Conservation (phyloP, 495 filamentous ascomycete species). For the Immersiella caudata region DNA sequence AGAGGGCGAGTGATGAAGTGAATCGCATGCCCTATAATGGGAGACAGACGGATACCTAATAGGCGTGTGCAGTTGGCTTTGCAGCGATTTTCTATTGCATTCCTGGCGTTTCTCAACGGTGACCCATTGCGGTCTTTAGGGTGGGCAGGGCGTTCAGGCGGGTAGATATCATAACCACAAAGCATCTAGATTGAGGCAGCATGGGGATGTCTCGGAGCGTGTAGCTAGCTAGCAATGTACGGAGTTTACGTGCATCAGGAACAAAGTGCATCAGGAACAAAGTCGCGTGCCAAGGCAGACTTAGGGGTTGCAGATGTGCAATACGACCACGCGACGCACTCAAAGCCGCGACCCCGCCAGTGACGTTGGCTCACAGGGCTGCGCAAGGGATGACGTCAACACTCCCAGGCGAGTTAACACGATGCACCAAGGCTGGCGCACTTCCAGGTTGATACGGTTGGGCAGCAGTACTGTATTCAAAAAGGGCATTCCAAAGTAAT, state of each 20-base stretch:
- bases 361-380: slow-evolving; percentile 1
- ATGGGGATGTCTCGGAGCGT: not conserved
- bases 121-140: not conserved
- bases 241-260: not conserved
- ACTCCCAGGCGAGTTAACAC: not conserved
- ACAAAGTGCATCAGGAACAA: not conserved
- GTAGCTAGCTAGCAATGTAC: not conserved
- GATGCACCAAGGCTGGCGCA: not conserved
- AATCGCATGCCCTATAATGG: no score
- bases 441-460: not conserved
- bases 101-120: not conserved
- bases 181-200: not conserved
- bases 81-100: not conserved
- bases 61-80: not conserved
- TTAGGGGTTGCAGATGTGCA: not conserved
- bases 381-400: slow-evolving; percentile 15
- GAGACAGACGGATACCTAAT: not conserved
- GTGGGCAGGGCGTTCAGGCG: not conserved
- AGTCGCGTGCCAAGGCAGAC: not conserved
- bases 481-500: not conserved
- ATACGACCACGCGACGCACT: not conserved
- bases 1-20: slow-evolving; percentile 26
- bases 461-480: not conserved
- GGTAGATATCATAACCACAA: not conserved
- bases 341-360: not conserved